Conservation (phyloP, 1,139 yeast species). For the Pneumocystis wakefieldiae region DNA sequence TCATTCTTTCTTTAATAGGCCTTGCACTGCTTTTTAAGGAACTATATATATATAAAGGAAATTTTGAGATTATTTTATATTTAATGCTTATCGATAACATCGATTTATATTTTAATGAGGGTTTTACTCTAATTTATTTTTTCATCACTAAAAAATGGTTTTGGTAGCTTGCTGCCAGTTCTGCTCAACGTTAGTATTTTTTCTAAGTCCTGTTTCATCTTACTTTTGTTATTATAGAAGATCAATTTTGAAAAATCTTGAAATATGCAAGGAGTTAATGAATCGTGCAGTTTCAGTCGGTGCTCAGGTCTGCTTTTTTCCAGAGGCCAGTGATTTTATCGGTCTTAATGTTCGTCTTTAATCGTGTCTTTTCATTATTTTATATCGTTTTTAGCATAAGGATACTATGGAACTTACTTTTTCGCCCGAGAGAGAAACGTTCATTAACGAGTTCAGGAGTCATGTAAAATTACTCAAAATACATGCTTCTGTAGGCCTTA, state of each 20-base stretch:
- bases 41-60: no score
- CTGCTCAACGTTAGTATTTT: background rate
- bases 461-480: conserved; percentile 31
- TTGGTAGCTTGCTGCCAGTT: background rate
- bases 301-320: conserved; percentile 59
- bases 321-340: conserved; percentile 86
- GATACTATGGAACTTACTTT: background rate
- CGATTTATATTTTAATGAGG: no score
- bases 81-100: no score
- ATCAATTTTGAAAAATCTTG: conserved; percentile 39
- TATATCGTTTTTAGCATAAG: background rate
- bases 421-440: conserved; percentile 16
- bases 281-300: conserved; percentile 19
- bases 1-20: background rate
- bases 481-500: conserved; percentile 22
- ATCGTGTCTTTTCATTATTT: background rate
- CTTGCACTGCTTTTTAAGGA: background rate
- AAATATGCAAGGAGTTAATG: conserved; percentile 42
- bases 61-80: no score
- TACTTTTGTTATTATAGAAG: background rate
- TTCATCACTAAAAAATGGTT: background rate
- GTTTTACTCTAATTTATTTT: no score
- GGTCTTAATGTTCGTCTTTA: conserved; percentile 26
- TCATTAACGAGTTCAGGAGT: conserved; percentile 35
- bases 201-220: background rate